Evolutionary conservation across 495 filamentous ascomycete genomes (phyloP).

Genomic region (Astrothelium subdiscretum): DNA sequence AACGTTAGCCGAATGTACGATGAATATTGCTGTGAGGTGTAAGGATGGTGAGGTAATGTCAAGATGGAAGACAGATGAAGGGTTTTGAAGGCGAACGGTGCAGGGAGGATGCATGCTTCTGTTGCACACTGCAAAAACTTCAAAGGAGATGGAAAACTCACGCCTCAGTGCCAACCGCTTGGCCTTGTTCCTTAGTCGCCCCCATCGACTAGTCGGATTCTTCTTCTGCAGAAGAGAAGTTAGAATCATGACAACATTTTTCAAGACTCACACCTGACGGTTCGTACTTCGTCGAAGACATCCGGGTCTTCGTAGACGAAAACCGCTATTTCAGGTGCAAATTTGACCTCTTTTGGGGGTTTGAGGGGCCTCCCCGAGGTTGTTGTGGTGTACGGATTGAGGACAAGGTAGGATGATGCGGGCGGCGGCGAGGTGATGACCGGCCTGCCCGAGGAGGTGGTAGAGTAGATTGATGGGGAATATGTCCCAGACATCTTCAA

Average conservation of each 20-base stretch:
- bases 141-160: neutral
- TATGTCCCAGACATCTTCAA: neutral
- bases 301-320: neutral
- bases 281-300: neutral
- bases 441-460: neutral
- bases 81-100: neutral
- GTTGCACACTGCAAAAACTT: neutral
- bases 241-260: neutral
- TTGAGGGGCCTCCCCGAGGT: neutral
- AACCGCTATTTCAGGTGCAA: neutral
- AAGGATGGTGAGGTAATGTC: neutral
- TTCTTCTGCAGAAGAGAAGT: neutral
- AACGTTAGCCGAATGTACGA: neutral
- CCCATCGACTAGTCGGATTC: neutral
- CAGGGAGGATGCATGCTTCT: neutral
- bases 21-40: neutral
- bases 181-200: neutral
- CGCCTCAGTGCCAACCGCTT: neutral
- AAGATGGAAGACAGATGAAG: neutral
- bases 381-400: neutral
- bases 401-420: neutral
- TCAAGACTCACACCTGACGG: neutral
- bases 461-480: neutral
- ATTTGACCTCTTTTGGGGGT: neutral
- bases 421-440: neutral